Evolutionary conservation across 495 filamentous ascomycete genomes (phyloP).

Genomic region (Talaromyces borbonicus): DNA sequence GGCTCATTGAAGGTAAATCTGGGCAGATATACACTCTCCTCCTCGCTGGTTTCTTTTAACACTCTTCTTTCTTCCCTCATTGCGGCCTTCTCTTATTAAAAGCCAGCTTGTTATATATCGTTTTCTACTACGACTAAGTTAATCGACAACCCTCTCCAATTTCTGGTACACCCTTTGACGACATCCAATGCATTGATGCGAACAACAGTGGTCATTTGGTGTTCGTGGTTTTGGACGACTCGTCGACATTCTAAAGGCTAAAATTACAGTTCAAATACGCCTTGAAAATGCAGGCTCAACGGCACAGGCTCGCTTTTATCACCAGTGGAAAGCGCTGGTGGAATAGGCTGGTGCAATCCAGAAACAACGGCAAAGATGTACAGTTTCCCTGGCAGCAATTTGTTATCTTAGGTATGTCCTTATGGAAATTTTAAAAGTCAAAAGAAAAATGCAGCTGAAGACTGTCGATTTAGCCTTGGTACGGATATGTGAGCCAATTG

Average conservation of each 20-base stretch:
- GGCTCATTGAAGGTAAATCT: neutral
- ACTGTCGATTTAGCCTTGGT: constrained; percentile 55
- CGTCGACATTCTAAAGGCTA: too few relatives aligned
- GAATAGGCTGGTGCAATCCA: neutral
- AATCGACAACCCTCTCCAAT: too few relatives aligned
- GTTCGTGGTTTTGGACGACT: neutral
- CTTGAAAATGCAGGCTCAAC: neutral
- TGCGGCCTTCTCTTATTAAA: too few relatives aligned
- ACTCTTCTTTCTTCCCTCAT: neutral
- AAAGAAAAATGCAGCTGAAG: neutral
- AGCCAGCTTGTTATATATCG: too few relatives aligned
- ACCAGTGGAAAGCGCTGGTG: neutral
- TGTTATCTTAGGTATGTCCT: constrained; percentile 3
- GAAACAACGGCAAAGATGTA: neutral
- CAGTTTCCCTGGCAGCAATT: constrained; percentile 6
- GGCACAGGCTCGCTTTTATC: neutral
- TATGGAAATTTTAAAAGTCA: neutral
- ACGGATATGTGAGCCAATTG: constrained; percentile 96
- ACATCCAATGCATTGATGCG: neutral
- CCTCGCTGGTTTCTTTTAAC: neutral
- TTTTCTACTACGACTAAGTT: too few relatives aligned
- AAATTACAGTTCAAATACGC: neutral
- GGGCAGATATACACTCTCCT: neutral
- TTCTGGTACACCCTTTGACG: too few relatives aligned
- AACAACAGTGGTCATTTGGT: neutral